A percentile compares a stretch with the other conserved stretches of the same genome.
phyloP scores from a whole-genome alignment of 148 eudicot species.

The Dysphania ambrosioides region DNA sequence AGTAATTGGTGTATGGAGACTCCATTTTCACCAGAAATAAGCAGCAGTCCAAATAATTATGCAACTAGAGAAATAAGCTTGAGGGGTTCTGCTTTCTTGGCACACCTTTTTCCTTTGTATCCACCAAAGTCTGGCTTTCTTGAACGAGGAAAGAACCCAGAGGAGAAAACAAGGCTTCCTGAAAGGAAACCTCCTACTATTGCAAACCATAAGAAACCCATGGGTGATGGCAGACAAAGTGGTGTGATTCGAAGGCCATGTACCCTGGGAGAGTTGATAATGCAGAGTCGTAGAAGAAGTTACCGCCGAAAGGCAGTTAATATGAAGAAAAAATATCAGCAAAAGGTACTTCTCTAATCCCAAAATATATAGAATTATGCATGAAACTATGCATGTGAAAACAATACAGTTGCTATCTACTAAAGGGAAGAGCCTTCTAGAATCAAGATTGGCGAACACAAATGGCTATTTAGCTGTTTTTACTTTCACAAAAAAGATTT shows the following conservation, averaged over 20 bases:
- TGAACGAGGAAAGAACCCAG: constrained; percentile 24
- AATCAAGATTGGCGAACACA: not conserved
- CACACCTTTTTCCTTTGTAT: constrained; percentile 65
- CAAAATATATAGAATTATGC: not conserved
- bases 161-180: constrained; percentile 16
- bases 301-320: constrained; percentile 47
- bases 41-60: constrained; percentile 35
- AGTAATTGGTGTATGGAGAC: constrained; percentile 23
- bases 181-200: constrained; percentile 14
- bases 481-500: not conserved
- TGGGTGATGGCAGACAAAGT: constrained; percentile 32
- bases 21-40: constrained; percentile 50
- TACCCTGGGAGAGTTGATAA: constrained; percentile 79
- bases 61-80: constrained; percentile 52
- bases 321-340: constrained; percentile 37
- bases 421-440: not conserved
- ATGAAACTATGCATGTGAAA: not conserved
- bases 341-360: constrained; percentile 38
- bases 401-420: not conserved
- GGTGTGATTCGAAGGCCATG: constrained; percentile 45
- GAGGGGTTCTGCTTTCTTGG: constrained; percentile 64
- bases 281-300: constrained; percentile 76
- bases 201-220: constrained; percentile 27
- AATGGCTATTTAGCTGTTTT: not conserved
- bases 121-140: constrained; percentile 41